Evolutionary conservation across 2,329 filamentous ascomycete genomes (phyloP), one percentile per base, ranked within the genome.

Genomic region (Verticillium longisporum): DNA sequence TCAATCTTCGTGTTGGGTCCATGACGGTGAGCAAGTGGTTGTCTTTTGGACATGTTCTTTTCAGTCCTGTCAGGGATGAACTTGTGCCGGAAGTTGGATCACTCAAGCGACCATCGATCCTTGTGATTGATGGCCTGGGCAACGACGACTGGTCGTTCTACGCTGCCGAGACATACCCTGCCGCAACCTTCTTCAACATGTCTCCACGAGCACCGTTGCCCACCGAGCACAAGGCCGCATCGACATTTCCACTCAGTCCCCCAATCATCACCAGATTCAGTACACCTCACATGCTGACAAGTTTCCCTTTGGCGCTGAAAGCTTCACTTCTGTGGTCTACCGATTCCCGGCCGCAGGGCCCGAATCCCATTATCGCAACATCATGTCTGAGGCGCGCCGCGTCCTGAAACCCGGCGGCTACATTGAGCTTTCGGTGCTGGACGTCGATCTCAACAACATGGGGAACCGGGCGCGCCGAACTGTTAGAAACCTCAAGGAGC

Each of bases 101-200:
- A 14, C 75, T 69, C 74, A 88, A 81, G 76, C 83, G 76, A 60
- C 88, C 78, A 61, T 87, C 84, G 0, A 85, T 95, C 32, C 80
- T 95, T 3, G 88, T 95, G 18, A 82, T 95, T 61, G 91, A 95
- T 74, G 91, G 91, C 5, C 85, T 95, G 34, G 91, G 91, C n/a
- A 93, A 92, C 69, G 87, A 89, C 66, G 91, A 95, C 70, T 95
- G 91, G 91, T 93, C 90, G 0, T 93, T 91, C 72, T 94, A 92
- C 67, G 90, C 90, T 21, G 89, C 91, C 6, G 86, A 93, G 69
- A 92, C 89, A 1, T 94, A 94, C 65, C 88, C 89, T 0, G 80
- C 81, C 0, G 88, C 88, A 0, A 88, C 85, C 1, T 88, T 95
- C 64, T 94, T 91, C 77, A 92, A 93, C 69, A 80, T 94, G 31